Conservation (phyloP, 768 basidiomycete genomes). For the Russula lepida region DNA sequence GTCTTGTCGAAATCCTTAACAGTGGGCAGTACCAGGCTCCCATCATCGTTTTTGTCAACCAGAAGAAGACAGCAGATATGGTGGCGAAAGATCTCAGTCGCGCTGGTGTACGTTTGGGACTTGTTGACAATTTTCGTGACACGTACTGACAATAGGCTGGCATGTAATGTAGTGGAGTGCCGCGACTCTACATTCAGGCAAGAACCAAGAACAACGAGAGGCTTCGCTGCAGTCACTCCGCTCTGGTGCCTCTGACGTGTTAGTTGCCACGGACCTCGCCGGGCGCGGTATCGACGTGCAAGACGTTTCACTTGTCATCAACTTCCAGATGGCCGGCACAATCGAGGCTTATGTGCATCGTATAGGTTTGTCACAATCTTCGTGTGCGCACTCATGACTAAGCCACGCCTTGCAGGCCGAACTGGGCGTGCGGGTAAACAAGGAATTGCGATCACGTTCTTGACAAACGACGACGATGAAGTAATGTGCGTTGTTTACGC, state of each 20-base stretch:
- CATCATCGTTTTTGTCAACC: slow-evolving; percentile 98
- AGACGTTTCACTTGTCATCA: slow-evolving; percentile 92
- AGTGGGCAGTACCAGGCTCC: slow-evolving; percentile 75
- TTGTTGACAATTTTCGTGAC: background rate
- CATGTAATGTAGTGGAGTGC: slow-evolving; percentile 68
- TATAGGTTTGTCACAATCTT: slow-evolving; percentile 52
- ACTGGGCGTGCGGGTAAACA: slow-evolving; percentile 97
- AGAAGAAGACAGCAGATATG: slow-evolving; percentile 99
- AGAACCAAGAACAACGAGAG: slow-evolving; percentile 96
- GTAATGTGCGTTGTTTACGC: slow-evolving; percentile 53
- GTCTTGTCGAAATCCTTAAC: slow-evolving; percentile 88
- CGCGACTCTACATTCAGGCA: slow-evolving; percentile 91
- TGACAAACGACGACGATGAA: slow-evolving; percentile 93
- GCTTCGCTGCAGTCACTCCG: slow-evolving; percentile 81
- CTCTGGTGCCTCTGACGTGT: slow-evolving; percentile 74
- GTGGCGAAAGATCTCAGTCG: slow-evolving; percentile 90
- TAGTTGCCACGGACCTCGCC: slow-evolving; percentile 96
- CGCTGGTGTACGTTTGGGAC: slow-evolving; percentile 55
- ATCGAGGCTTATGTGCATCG: slow-evolving; percentile 98
- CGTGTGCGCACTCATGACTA: background rate
- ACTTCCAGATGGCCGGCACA: slow-evolving; percentile 93
- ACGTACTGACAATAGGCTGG: background rate
- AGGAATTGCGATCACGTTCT: slow-evolving; percentile 90
- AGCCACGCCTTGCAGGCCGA: slow-evolving; percentile 48
- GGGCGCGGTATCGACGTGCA: slow-evolving; percentile 99